Conservation (phyloP, 495 filamentous ascomycete species). For the Annulohypoxylon stygium region DNA sequence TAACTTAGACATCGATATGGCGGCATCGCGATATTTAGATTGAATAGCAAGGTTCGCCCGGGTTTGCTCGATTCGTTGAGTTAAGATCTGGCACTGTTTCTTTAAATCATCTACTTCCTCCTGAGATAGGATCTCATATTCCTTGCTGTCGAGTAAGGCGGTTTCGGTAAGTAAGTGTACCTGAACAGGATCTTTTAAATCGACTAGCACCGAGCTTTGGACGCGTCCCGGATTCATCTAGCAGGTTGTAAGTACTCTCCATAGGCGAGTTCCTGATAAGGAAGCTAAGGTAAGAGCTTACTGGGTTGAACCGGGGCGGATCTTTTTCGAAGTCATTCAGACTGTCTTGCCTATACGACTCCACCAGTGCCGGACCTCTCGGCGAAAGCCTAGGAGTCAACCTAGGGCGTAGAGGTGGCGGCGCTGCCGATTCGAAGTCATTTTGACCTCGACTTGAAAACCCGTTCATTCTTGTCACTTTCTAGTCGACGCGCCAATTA, state of each 20-base stretch:
- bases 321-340: slow-evolving; percentile 60
- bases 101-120: slow-evolving; percentile 93
- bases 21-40: slow-evolving; percentile 92
- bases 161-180: slow-evolving; percentile 94
- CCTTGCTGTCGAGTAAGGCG: slow-evolving; percentile 85
- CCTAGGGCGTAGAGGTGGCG: slow-evolving; percentile 39
- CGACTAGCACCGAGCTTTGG: slow-evolving; percentile 60
- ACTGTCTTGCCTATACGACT: slow-evolving; percentile 63
- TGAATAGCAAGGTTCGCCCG: slow-evolving; percentile 89
- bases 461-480: slow-evolving; percentile 50
- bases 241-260: slow-evolving; percentile 35
- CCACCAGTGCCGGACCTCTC: slow-evolving; percentile 55
- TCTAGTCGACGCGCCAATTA: slow-evolving; percentile 9
- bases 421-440: slow-evolving; percentile 39
- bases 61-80: slow-evolving; percentile 80
- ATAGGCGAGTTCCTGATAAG: neutral
- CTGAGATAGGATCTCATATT: slow-evolving; percentile 86
- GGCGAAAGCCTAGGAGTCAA: slow-evolving; percentile 46
- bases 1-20: slow-evolving; percentile 82
- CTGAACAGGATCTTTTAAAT: slow-evolving; percentile 68
- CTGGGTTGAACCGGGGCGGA: slow-evolving; percentile 61
- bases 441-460: slow-evolving; percentile 43
- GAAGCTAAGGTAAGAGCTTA: slow-evolving; percentile 48
- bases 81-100: slow-evolving; percentile 78
- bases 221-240: slow-evolving; percentile 56